A percentile compares a stretch with the other conserved stretches of the same genome.
Conservation (phyloP, 2,329 filamentous ascomycete genomes). For the Pleurostoma richardsiae region DNA sequence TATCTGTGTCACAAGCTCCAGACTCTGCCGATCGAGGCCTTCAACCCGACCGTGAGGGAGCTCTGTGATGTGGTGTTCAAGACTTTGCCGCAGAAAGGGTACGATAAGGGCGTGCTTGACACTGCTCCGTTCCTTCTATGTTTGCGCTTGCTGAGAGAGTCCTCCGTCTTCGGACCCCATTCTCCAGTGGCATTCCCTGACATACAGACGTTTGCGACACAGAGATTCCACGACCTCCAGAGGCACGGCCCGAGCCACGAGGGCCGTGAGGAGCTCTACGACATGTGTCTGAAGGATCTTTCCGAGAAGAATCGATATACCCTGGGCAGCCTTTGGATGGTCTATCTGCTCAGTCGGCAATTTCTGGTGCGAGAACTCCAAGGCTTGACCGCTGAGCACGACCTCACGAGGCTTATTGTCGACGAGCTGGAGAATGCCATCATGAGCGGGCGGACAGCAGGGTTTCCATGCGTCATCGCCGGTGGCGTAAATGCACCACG, state of each 20-base stretch:
- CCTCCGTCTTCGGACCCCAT: conserved; percentile 50
- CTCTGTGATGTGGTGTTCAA: conserved; percentile 56
- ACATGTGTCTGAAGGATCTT: conserved; percentile 65
- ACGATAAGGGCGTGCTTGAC: conserved; percentile 25
- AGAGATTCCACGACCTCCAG: conserved; percentile 58
- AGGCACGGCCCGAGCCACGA: conserved; percentile 44
- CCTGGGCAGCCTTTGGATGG: conserved; percentile 67
- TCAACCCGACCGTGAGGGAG: conserved; percentile 56
- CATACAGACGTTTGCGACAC: conserved; percentile 58
- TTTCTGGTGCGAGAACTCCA: conserved; percentile 46
- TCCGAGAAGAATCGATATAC: conserved; percentile 56
- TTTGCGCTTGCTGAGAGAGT: conserved; percentile 67
- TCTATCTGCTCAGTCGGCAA: conserved; percentile 44
- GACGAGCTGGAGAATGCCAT: conserved; percentile 59
- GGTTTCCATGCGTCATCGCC: conserved; percentile 38
- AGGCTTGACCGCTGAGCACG: conserved; percentile 54
- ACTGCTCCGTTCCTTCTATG: conserved; percentile 45
- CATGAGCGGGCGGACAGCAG: conserved; percentile 29
- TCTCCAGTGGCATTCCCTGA: conserved; percentile 53
- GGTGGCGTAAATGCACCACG: conserved; percentile 45
- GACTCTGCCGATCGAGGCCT: conserved; percentile 56
- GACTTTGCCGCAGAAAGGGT: conserved; percentile 37
- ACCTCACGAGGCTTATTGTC: conserved; percentile 56
- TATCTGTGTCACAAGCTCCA: conserved; percentile 70
- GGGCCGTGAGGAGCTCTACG: conserved; percentile 58